Evolutionary conservation across 192 early-diverging fungal genomes (phyloP).

Genomic region (Spizellomyces sp.): DNA sequence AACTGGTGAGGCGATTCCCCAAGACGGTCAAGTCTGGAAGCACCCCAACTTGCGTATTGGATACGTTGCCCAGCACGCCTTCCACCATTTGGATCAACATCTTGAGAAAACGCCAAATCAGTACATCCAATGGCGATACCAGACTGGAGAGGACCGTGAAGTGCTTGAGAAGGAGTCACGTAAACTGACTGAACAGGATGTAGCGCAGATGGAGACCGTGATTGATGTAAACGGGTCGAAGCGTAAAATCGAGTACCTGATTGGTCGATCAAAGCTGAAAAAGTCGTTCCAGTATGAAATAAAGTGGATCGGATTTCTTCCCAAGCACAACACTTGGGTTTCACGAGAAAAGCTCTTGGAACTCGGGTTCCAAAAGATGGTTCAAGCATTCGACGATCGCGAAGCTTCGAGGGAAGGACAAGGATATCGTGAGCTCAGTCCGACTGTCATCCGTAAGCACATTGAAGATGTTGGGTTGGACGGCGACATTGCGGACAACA

Average conservation of each 20-base stretch:
- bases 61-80: conserved; percentile 84
- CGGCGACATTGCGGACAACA: conserved; percentile 74
- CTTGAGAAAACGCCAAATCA: conserved; percentile 73
- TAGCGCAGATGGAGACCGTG: conserved; percentile 61
- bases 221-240: conserved; percentile 55
- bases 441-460: conserved; percentile 70
- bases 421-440: conserved; percentile 65
- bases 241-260: conserved; percentile 57
- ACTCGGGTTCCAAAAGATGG: conserved; percentile 71
- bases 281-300: conserved; percentile 83
- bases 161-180: conserved; percentile 73
- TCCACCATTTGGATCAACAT: conserved; percentile 85
- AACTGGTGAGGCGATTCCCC: conserved; percentile 75
- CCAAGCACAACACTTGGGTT: conserved; percentile 75
- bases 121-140: conserved; percentile 84
- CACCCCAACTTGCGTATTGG: conserved; percentile 84
- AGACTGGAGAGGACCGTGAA: conserved; percentile 76
- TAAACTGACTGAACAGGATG: conserved; percentile 67
- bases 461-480: conserved; percentile 77
- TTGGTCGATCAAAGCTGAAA: conserved; percentile 71
- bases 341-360: conserved; percentile 68
- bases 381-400: conserved; percentile 77
- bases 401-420: conserved; percentile 75
- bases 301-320: conserved; percentile 71
- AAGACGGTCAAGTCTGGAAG: conserved; percentile 73